These are phyloP conservation scores for Saccharomycopsis sp. DNA, from an alignment of 805 yeast genomes.

Conservation along the genomic window DNA sequence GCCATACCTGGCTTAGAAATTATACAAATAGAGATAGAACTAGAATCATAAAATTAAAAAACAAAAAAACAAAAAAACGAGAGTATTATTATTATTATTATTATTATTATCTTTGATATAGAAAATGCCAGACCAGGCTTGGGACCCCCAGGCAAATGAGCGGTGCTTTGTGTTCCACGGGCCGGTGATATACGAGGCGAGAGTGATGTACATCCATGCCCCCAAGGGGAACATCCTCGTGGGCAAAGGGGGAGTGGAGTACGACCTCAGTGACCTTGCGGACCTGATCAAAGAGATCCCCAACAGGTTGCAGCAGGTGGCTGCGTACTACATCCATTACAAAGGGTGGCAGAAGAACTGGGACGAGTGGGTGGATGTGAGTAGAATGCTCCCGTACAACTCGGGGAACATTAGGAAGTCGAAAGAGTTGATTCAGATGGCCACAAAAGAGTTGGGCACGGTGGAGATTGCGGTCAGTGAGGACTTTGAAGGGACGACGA, in stretches of 20 bases:
- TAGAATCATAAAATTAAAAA: too few relatives aligned
- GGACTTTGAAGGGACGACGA: background rate
- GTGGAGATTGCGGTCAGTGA: conserved; percentile 13
- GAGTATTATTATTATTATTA: too few relatives aligned
- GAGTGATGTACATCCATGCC: conserved; percentile 54
- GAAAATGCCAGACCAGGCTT: conserved; percentile 1
- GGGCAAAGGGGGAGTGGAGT: conserved; percentile 1
- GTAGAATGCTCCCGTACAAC: conserved; percentile 57
- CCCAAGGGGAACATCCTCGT: conserved; percentile 25
- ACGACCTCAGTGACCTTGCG: conserved; percentile 31
- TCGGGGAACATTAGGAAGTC: conserved; percentile 60
- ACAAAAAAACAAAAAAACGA: background rate
- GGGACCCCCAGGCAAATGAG: conserved; percentile 15
- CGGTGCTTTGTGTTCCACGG: conserved; percentile 81
- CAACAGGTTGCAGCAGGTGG: conserved; percentile 21
- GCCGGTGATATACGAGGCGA: conserved; percentile 82
- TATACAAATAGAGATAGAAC: too few relatives aligned
- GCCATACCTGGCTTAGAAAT: too few relatives aligned
- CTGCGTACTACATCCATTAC: conserved; percentile 69
- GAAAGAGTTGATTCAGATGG: conserved; percentile 47
- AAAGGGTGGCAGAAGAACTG: conserved; percentile 92
- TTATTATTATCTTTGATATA: too few relatives aligned
- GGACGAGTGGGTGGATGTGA: conserved; percentile 89
- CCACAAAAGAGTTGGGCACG: too few relatives aligned
- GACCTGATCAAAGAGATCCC: conserved; percentile 22